Evolutionary conservation across 176 grass and related monocot species (phyloP), one percentile per base, ranked within the genome.

Genomic region (Aegilops umbellulata): DNA sequence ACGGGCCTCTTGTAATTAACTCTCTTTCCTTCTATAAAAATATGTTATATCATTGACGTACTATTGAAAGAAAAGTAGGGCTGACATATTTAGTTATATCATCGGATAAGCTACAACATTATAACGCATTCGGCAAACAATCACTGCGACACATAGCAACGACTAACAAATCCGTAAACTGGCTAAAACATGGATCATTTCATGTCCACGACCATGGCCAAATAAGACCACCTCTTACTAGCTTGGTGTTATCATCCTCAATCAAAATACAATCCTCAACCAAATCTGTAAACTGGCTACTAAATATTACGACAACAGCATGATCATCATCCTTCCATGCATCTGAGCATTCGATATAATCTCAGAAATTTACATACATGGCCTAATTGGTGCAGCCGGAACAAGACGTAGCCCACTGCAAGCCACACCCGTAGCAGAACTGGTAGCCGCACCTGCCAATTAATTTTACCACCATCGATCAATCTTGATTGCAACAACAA

Each of bases 371-470:
- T 29, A 38, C 2, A 57, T 53, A 1, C 0, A 41, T 3, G 0
- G 3, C 49, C 49, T 53, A 53, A 53, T 17, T 36, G 17, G 30
- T 8, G 73, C 91, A 93, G 0, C 11, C 2, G 60, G 71, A 42
- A 81, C 84, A 80, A 57, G 2, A 0, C 14, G 6, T 0, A 0
- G 1, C 7, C 77, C 66, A 92, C 11, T 69, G 8, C 6, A 0
- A 3, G 31, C 93, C 74, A 90, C n/a, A 41, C 22, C 68, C 35
- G 35, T 71, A 71, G 34, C 68, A 71, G 68, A 71, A 71, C 35
- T 71, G 34, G 25, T 86, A 81, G 39, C 84, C 72, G 6, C 90
- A 95, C 74, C 93, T 94, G 71, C 32, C 74, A 86, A 80, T 65
- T 16, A 36, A 36, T 36, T 36, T 36, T 36, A 36, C 35, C 35